Base-by-base conservation (phyloP, 208 protist species). In the Acanthamoeba culbertsoni region DNA sequence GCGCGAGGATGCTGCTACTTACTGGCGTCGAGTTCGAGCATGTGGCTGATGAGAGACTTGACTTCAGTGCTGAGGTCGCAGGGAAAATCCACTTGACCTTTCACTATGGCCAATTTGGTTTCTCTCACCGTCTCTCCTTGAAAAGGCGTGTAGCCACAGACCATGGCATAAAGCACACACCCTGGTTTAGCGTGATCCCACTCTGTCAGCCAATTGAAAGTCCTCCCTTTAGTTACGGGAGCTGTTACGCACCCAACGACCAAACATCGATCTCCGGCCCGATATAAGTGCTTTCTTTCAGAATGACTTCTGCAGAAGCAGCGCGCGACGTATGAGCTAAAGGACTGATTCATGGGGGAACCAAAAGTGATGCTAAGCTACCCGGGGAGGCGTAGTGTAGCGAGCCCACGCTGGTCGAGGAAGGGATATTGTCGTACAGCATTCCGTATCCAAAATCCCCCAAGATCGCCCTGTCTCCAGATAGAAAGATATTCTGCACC, bases 241-340 rank as follows among this genome's bases (percentile, higher is more conserved):
- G 51, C 0, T 3, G 51, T 1, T 23, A 57, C n/a, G 28, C 20
- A 68, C 59, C 77, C 10, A 88, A 28, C 20, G 77, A 88, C 77
- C 77, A 88, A 12, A 88, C 26, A 35, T 88, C 77, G n/a, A 88
- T 62, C 77, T 88, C 77, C 14, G 77, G 77, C 2, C 77, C 77
- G 20, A 63, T 88, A 48, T 88, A 88, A 35, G 86, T 77, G 6
- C 10, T 37, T 31, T 57, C 45, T 18, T 57, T 65, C 33, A 63
- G 8, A 23, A 89, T 89, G 37, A 89, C 79, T 48, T 92, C 86
- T 82, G 71, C n/a, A n/a, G n/a, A n/a, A n/a, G n/a, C n/a, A n/a
- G n/a, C n/a, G n/a, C n/a, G n/a, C n/a, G n/a, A n/a, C n/a, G n/a
- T n/a, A n/a, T n/a, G n/a, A n/a, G n/a, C n/a, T n/a, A n/a, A n/a